Evolutionary conservation across 2,329 filamentous ascomycete genomes (phyloP).

Genomic region (Penicillium sp.): DNA sequence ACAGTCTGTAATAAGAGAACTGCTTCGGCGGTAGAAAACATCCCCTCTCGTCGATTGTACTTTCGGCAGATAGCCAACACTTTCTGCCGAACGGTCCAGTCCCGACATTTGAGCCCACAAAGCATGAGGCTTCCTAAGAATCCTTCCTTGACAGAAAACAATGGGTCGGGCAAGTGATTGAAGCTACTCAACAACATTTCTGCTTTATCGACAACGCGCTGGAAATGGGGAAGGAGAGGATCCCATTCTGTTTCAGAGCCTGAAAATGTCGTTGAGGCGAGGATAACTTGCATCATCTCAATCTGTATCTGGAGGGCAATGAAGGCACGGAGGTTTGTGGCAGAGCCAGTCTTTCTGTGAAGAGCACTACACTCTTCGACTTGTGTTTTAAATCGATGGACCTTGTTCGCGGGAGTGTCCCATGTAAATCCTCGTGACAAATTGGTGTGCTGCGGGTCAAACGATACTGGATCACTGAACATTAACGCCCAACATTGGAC

Average conservation of each 20-base stretch:
- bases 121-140: neutral
- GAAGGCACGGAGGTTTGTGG: neutral
- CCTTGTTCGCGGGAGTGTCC: neutral
- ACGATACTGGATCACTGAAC: neutral
- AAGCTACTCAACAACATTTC: neutral
- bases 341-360: neutral
- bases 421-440: neutral
- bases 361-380: neutral
- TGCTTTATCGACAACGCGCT: neutral
- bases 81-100: slow-evolving; percentile 1
- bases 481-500: slow-evolving; percentile 4
- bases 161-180: neutral
- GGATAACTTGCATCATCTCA: neutral
- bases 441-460: neutral
- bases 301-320: slow-evolving; percentile 1
- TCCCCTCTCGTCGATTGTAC: slow-evolving; percentile 5
- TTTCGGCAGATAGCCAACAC: neutral
- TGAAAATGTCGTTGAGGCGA: neutral
- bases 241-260: slow-evolving; percentile 3
- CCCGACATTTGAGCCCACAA: slow-evolving; percentile 6
- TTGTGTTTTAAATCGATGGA: neutral
- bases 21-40: neutral
- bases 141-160: slow-evolving; percentile 3
- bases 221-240: neutral
- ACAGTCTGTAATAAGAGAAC: neutral